Evolutionary conservation across 192 early-diverging fungal genomes (phyloP).

Genomic region (Chytriomyces sp.): DNA sequence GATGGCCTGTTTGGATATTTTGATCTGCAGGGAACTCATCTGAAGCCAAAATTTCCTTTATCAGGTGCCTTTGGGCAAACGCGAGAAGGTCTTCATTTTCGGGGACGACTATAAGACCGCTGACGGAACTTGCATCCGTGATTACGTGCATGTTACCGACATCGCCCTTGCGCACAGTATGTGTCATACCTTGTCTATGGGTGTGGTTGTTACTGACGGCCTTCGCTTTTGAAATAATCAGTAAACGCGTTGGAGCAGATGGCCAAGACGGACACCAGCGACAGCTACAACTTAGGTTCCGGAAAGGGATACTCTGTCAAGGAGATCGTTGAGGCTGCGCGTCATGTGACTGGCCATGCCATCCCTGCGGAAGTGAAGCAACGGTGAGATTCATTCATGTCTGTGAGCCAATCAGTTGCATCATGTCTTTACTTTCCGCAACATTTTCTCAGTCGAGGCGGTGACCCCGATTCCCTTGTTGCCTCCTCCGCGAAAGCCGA

Average conservation of each 20-base stretch:
- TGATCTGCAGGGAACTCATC: background rate
- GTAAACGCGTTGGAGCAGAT: conserved; percentile 74
- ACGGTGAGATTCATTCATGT: conserved; percentile 19
- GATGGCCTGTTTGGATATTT: background rate
- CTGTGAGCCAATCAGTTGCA: background rate
- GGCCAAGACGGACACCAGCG: conserved; percentile 58
- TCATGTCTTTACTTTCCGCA: background rate
- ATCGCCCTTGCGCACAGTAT: conserved; percentile 85
- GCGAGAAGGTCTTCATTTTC: conserved; percentile 83
- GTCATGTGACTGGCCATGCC: conserved; percentile 74
- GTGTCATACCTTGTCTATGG: conserved; percentile 29
- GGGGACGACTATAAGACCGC: conserved; percentile 89
- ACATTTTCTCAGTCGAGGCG: conserved; percentile 51
- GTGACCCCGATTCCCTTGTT: conserved; percentile 57
- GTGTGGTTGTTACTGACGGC: background rate
- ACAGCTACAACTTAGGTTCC: conserved; percentile 88
- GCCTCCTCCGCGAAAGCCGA: conserved; percentile 57
- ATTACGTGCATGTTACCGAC: conserved; percentile 96
- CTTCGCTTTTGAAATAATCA: background rate
- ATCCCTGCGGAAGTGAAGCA: conserved; percentile 72
- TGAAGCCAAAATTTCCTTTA: conserved; percentile 6
- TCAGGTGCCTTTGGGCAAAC: conserved; percentile 79
- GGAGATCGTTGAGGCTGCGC: conserved; percentile 86
- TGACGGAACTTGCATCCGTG: conserved; percentile 91
- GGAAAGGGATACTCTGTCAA: conserved; percentile 92